Evolutionary conservation across 2,329 filamentous ascomycete genomes (phyloP), one percentile per base, ranked within the genome.

Genomic region (Byssoonygena ceratinophila): DNA sequence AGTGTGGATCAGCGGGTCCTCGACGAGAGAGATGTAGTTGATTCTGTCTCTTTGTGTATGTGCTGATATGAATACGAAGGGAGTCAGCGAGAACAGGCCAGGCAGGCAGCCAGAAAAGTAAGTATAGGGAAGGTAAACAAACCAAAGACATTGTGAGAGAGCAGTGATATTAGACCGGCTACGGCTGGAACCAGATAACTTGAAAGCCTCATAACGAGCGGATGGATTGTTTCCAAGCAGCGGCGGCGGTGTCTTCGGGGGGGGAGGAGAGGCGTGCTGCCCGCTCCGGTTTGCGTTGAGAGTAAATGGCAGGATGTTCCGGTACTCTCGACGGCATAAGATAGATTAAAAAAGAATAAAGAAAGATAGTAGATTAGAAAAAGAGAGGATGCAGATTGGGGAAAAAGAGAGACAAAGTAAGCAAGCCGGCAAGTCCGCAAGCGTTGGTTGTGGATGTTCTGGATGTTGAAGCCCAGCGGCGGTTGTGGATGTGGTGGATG

Each of bases 31-130:
- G 46, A 96, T 74, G 63, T 84, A 82, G 59, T 77, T 80, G 57
- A 98, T 76, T 29, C 89, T 87, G 62, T 87, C 87, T 60, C 91
- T 80, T 46, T 79, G 75, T 0, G 88, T 94, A 66, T 85, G 79
- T 58, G 82, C 85, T 81, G 67, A 43, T 7, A 29, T n/a, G n/a
- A 16, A n/a, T n/a, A n/a, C 34, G 2, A 5, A 2, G 22, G n/a
- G 14, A 25, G 34, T 44, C 14, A 29, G 40, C 22, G 12, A 16
- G 40, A 27, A 8, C 4, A 41, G 14, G 39, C 39, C 39, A 23
- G 16, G 16, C 5, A 11, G 16, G 18, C 2, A 7, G 37, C 16
- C n/a, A 23, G 18, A 23, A 4, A 40, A 12, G 3, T 4, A 22
- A 18, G 34, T n/a, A n/a, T n/a, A 9, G 18, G 1, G 31, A 18